A percentile compares a stretch with the other conserved stretches of the same genome.
Conservation (phyloP, 129 eudicot genomes). For the Lactuca sativa region DNA sequence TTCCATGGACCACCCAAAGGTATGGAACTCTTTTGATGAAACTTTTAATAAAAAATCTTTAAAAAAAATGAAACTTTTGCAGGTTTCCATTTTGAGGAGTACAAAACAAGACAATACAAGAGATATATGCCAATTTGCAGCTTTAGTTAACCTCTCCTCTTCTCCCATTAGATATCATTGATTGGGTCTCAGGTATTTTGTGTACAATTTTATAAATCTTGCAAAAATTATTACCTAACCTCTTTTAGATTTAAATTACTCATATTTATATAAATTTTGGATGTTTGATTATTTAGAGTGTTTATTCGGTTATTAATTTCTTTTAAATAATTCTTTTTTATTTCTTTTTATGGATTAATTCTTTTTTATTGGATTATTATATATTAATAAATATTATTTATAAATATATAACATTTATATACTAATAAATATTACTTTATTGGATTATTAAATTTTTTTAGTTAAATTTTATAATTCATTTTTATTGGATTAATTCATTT, state of each 20-base stretch:
- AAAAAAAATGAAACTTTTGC: constrained; percentile 22
- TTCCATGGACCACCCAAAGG: constrained; percentile 91
- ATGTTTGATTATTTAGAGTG: background rate
- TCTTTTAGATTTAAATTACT: background rate
- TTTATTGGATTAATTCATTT: too few relatives aligned
- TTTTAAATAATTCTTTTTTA: too few relatives aligned
- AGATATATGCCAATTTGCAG: constrained; percentile 63
- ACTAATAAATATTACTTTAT: too few relatives aligned
- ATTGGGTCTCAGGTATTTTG: background rate
- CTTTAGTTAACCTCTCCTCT: constrained; percentile 52
- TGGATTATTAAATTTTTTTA: too few relatives aligned
- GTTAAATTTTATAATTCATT: too few relatives aligned
- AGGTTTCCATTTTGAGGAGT: constrained; percentile 78
- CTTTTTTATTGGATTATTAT: too few relatives aligned
- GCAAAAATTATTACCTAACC: background rate
- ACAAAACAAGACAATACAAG: constrained; percentile 37
- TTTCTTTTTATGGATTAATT: too few relatives aligned
- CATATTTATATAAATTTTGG: background rate
- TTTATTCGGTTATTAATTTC: too few relatives aligned
- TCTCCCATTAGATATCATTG: constrained; percentile 5
- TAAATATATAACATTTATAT: too few relatives aligned
- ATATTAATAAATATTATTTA: too few relatives aligned
- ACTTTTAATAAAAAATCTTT: too few relatives aligned
- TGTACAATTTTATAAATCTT: constrained; percentile 1
- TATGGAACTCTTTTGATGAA: constrained; percentile 21